Conservation (phyloP, 2,329 filamentous ascomycete species). For the Colletotrichum tofieldiae region DNA sequence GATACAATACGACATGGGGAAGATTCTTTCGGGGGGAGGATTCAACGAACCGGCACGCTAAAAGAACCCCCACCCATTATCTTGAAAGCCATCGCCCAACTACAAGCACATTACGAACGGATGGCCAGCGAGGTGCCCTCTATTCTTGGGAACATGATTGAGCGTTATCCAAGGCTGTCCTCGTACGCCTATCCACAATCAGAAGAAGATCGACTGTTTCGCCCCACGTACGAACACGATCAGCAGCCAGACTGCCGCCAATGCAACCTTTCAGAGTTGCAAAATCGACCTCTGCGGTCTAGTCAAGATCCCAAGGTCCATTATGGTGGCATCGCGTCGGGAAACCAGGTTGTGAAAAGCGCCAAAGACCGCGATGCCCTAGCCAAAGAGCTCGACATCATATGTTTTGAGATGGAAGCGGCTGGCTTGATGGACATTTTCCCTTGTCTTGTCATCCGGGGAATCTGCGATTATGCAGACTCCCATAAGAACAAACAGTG, state of each 20-base stretch:
- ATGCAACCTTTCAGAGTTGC: background rate
- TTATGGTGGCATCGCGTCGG: slow-evolving; percentile 44
- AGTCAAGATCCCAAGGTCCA: slow-evolving; percentile 13
- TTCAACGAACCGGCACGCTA: slow-evolving; percentile 19
- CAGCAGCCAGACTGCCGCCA: background rate
- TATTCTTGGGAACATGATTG: background rate
- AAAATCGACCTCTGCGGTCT: background rate
- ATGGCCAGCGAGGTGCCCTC: background rate
- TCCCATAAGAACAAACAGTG: slow-evolving; percentile 56
- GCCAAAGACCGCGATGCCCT: slow-evolving; percentile 48
- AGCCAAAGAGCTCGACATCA: slow-evolving; percentile 30
- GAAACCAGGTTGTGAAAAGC: slow-evolving; percentile 37
- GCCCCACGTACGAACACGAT: background rate
- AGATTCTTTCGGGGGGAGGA: slow-evolving; percentile 34
- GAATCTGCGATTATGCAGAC: slow-evolving; percentile 57
- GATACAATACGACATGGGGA: slow-evolving; percentile 49
- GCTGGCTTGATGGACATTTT: slow-evolving; percentile 47
- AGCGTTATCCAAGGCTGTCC: background rate
- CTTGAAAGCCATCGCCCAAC: slow-evolving; percentile 30
- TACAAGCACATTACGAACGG: slow-evolving; percentile 14
- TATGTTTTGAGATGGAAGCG: slow-evolving; percentile 50
- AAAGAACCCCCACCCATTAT: background rate
- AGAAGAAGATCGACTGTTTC: background rate
- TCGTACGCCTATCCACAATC: background rate
- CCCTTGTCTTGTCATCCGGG: slow-evolving; percentile 53